Evolutionary conservation across 1,139 yeast species (phyloP), one percentile per base, ranked within the genome.

Genomic region (Debaryomyces nepalensis): DNA sequence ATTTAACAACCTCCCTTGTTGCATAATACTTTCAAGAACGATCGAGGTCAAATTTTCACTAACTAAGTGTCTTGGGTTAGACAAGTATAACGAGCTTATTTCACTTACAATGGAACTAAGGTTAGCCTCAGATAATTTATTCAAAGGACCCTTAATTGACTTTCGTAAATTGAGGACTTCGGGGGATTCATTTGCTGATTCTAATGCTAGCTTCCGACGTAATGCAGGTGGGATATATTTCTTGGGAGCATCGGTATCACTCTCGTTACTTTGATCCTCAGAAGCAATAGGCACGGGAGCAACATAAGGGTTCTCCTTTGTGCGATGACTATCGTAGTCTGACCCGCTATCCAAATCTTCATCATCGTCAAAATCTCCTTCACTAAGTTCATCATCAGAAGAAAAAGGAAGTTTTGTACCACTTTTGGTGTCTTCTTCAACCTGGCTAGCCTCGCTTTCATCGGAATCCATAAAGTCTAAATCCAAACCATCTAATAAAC

Each of bases 191-290:
- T 50, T 61, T 1, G 54, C 53, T 4, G 51, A 46, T 57, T 59
- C 79, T 60, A 52, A 40, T 39, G 81, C 69, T 59, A 77, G 63
- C 52, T 75, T 75, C 35, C 78, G 74, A 47, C 96, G 76, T 45
- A 87, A 64, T 0, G 96, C 89, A 0, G 97, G 98, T 1, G 99
- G 98, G 20, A 90, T 68, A 59, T 90, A 91, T 49, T 73, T 77
- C 11, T 67, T 64, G 0, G 60, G 44, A 2, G 50, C 39, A 4
- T 63, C 53, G 3, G 26, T 30, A 1, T 59, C 48, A 0, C 40
- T 41, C 5, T 42, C 44, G 1, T 33, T 42, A 15, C 40, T 45
- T 2, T 39, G 41, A 5, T 40, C 44, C 6, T 39, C 39, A 14
- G 37, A 6, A n/a, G 21, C 43, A 4, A 44, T 51, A 4, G 50